phyloP scores from a whole-genome alignment of 2,329 filamentous ascomycete species.

The Trichothecium roseum region DNA sequence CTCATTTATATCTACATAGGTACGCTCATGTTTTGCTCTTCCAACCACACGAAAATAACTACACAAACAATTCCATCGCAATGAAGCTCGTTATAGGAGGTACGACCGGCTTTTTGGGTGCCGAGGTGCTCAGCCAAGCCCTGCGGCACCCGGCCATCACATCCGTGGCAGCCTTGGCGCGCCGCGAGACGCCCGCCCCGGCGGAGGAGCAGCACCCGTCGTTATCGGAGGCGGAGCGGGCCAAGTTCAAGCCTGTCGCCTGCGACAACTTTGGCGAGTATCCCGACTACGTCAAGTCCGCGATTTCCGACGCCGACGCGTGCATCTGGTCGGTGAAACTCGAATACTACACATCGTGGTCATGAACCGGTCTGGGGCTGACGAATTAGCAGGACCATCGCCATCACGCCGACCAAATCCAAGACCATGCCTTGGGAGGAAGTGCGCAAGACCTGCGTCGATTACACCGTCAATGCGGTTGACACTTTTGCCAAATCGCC shows the following conservation, averaged over 20 bases:
- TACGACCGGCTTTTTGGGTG: slow-evolving; percentile 29
- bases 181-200: slow-evolving; percentile 10
- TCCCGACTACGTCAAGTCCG: slow-evolving; percentile 24
- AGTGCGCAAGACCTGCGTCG: slow-evolving; percentile 28
- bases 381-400: slow-evolving; percentile 25
- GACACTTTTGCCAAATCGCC: slow-evolving; percentile 22
- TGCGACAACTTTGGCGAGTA: slow-evolving; percentile 29
- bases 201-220: too few relatives aligned
- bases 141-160: slow-evolving; percentile 31
- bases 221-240: slow-evolving; percentile 9
- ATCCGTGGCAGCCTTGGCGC: slow-evolving; percentile 19
- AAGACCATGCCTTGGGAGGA: slow-evolving; percentile 20
- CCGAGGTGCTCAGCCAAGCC: slow-evolving; percentile 32
- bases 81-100: slow-evolving; percentile 35
- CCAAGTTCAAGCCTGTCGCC: slow-evolving; percentile 28
- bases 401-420: slow-evolving; percentile 26
- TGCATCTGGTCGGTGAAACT: slow-evolving; percentile 29
- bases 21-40: too few relatives aligned
- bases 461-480: slow-evolving; percentile 18
- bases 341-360: too few relatives aligned
- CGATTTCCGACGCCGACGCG: slow-evolving; percentile 27
- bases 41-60: too few relatives aligned
- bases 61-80: slow-evolving; percentile 2
- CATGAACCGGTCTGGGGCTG: not conserved
- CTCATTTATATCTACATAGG: too few relatives aligned